Conservation (phyloP, 2,329 filamentous ascomycete genomes). For the Gnomoniopsis sp. region DNA sequence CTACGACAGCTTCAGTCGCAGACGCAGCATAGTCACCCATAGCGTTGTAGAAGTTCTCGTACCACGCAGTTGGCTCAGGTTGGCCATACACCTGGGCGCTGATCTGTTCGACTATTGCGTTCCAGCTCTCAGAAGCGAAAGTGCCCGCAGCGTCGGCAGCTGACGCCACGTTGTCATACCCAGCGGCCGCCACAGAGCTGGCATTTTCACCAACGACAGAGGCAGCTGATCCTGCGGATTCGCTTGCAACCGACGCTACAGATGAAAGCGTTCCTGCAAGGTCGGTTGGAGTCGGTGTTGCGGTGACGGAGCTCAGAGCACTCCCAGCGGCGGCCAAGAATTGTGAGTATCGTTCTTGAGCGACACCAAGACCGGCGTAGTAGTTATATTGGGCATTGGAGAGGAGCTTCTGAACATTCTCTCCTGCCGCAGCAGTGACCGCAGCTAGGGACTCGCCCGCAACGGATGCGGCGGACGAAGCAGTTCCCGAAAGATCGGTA, state of each 20-base stretch:
- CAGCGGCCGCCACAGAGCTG: slow-evolving; percentile 32
- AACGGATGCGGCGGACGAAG: slow-evolving; percentile 14
- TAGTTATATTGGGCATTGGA: slow-evolving; percentile 65
- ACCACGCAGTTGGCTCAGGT: slow-evolving; percentile 58
- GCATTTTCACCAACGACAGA: slow-evolving; percentile 33
- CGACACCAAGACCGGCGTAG: slow-evolving; percentile 74
- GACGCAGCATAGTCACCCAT: slow-evolving; percentile 52
- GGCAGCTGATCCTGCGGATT: slow-evolving; percentile 37
- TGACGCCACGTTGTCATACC: slow-evolving; percentile 18
- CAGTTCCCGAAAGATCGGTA: slow-evolving; percentile 28
- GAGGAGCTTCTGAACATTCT: slow-evolving; percentile 53
- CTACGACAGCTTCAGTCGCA: slow-evolving; percentile 45
- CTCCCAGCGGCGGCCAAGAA: slow-evolving; percentile 71
- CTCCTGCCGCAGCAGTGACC: slow-evolving; percentile 28
- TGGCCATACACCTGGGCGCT: slow-evolving; percentile 69
- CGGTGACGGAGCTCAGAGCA: slow-evolving; percentile 58
- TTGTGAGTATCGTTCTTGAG: slow-evolving; percentile 74
- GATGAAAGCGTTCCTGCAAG: slow-evolving; percentile 46
- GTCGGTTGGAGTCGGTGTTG: slow-evolving; percentile 58
- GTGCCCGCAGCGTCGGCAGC: slow-evolving; percentile 21
- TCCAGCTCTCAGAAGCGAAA: slow-evolving; percentile 54
- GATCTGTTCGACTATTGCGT: slow-evolving; percentile 59
- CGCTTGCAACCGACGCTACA: slow-evolving; percentile 41
- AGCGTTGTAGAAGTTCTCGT: slow-evolving; percentile 45
- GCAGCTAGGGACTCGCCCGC: slow-evolving; percentile 15